Evolutionary conservation across 2,329 filamentous ascomycete species (phyloP).

Genomic region (Colletotrichum lupini): DNA sequence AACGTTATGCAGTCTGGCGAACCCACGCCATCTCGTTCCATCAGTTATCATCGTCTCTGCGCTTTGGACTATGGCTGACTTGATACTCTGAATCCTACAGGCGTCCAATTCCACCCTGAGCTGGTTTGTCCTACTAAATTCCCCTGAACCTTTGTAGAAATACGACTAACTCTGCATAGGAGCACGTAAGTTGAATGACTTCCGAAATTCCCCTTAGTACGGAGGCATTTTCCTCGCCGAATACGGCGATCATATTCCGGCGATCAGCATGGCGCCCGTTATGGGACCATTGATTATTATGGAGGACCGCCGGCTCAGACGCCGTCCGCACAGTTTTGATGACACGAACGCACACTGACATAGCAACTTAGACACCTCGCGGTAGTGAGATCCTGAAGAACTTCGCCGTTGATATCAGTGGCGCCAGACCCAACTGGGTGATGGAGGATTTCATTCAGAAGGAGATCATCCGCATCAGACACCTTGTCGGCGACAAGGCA

Average conservation of each 20-base stretch:
- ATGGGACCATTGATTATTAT: background rate
- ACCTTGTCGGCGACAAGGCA: slow-evolving; percentile 82
- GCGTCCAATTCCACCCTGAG: slow-evolving; percentile 92
- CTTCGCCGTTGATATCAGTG: slow-evolving; percentile 86
- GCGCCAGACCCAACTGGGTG: slow-evolving; percentile 80
- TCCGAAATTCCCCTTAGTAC: background rate
- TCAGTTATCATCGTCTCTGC: no score
- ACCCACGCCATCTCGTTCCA: no score
- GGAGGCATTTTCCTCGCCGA: background rate
- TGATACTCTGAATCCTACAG: slow-evolving; percentile 35
- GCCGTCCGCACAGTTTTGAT: no score
- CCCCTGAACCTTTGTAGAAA: no score
- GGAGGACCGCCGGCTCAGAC: no score
- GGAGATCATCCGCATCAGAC: slow-evolving; percentile 83
- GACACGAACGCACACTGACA: background rate
- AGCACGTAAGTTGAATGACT: slow-evolving; percentile 1
- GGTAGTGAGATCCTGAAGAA: slow-evolving; percentile 81
- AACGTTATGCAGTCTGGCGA: no score
- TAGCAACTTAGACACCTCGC: slow-evolving; percentile 70
- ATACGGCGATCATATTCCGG: background rate
- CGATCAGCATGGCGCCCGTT: background rate
- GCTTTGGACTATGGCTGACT: no score
- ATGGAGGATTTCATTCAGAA: slow-evolving; percentile 87
- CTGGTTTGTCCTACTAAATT: slow-evolving; percentile 49
- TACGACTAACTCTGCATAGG: no score